Conservation (phyloP, 2,329 filamentous ascomycete genomes). For the Atkinsonella texensis region DNA sequence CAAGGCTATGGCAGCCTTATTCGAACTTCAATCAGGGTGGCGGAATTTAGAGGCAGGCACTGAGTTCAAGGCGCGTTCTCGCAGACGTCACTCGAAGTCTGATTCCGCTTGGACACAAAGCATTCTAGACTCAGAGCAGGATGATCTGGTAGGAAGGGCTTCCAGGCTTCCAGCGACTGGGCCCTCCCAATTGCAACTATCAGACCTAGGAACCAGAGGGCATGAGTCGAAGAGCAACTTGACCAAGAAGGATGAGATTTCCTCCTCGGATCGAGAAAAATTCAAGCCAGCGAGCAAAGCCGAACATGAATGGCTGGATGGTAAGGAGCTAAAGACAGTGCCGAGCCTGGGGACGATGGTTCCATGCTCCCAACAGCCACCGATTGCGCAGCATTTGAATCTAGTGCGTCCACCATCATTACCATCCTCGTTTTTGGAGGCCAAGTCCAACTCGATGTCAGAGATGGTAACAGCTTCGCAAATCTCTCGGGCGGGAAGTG, state of each 20-base stretch:
- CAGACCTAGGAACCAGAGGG: no score
- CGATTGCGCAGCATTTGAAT: conserved; percentile 26
- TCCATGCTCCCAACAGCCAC: conserved; percentile 23
- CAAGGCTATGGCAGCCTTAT: conserved; percentile 39
- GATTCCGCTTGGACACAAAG: conserved; percentile 4
- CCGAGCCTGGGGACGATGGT: conserved; percentile 27
- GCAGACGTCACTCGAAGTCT: conserved; percentile 4
- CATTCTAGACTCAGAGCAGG: neutral
- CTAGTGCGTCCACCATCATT: conserved; percentile 22
- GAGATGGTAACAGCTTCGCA: neutral
- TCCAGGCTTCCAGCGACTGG: neutral
- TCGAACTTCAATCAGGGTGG: conserved; percentile 24
- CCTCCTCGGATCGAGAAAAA: neutral
- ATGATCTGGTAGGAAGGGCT: neutral
- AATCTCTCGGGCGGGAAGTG: conserved; percentile 13
- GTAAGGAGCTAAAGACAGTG: conserved; percentile 9
- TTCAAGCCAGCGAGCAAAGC: neutral
- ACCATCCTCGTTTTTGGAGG: conserved; percentile 9
- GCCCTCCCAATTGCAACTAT: no score
- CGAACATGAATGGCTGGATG: neutral
- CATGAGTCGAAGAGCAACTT: neutral
- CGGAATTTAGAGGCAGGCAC: neutral
- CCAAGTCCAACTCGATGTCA: neutral
- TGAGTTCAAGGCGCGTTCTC: neutral
- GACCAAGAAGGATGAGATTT: neutral